Evolutionary conservation across 2,329 filamentous ascomycete genomes (phyloP).

Genomic region (Corniculantispora saksenae): DNA sequence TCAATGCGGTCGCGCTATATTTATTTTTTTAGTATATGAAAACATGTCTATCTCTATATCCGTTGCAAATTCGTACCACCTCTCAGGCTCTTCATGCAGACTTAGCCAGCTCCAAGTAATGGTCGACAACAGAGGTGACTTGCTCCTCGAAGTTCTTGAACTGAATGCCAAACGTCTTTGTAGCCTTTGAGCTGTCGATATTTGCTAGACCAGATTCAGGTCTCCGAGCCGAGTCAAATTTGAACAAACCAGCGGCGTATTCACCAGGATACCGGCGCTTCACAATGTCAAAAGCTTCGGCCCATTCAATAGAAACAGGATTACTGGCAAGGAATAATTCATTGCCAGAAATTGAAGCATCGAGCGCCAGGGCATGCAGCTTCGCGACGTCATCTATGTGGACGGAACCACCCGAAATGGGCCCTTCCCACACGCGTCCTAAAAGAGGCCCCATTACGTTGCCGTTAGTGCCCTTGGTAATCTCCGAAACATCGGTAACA

Average conservation of each 20-base stretch:
- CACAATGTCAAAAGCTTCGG: constrained; percentile 40
- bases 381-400: constrained; percentile 41
- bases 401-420: constrained; percentile 33
- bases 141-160: constrained; percentile 36
- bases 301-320: constrained; percentile 34
- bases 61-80: background rate
- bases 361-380: constrained; percentile 39
- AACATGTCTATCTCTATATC: too few relatives aligned
- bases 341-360: constrained; percentile 32
- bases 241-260: constrained; percentile 23
- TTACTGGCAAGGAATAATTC: constrained; percentile 28
- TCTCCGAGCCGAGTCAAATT: constrained; percentile 16
- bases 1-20: too few relatives aligned
- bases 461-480: constrained; percentile 30
- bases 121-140: constrained; percentile 34
- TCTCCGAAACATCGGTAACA: constrained; percentile 28
- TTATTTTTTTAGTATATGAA: background rate
- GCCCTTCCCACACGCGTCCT: constrained; percentile 28
- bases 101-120: constrained; percentile 34
- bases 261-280: constrained; percentile 28
- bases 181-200: constrained; percentile 32
- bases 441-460: constrained; percentile 36
- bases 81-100: background rate
- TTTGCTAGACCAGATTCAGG: constrained; percentile 3
- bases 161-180: constrained; percentile 35